Base-by-base conservation (phyloP, 129 eudicot genomes). In the Arctium minus region DNA sequence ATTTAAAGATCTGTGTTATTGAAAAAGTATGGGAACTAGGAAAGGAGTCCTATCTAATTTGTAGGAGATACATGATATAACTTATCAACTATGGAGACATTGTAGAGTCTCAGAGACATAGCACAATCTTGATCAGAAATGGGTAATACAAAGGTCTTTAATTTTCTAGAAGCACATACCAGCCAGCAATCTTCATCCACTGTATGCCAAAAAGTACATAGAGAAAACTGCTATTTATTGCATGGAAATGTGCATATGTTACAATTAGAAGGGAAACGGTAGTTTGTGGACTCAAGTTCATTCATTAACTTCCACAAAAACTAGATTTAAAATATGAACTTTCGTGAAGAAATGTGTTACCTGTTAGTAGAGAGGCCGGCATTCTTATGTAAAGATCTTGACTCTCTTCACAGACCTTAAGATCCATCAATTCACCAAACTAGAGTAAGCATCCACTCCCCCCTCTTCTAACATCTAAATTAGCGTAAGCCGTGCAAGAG, bases 361-460 rank as follows among this genome's bases (percentile, higher is more conserved):
- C 77, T 73, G 62, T 39, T 39, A 73, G 36, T 38, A 73, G 77
- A 46, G 76, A 62, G 60, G 80, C 42, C n/a, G 85, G 74, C 31
- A 74, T 18, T 81, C 74, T 74, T 22, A 81, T 60, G 36, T 81
- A 81, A 10, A 81, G 80, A 81, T 74, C 38, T 62, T 39, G 62
- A 81, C 53, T 70, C 32, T 81, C 80, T 1, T 53, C 38, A 70
- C 71, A 60, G 2, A 56, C 85, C 30, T 70, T 81, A 10, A 81
- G 50, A 73, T 81, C 80, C 38, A 88, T 46, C 73, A 90, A 30
- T 38, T 88, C 87, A n/a, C 82, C 80, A 65, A 65, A 80, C 91
- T 89, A 90, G 1, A 81, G 39, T 82, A 88, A 83, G 70, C 94
- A 90, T 36, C 91, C 93, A 76, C 83, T 84, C 2, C 91, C 84